Base-by-base conservation (phyloP, 1,284 basidiomycete genomes). In the Schizopora paradoxa region DNA sequence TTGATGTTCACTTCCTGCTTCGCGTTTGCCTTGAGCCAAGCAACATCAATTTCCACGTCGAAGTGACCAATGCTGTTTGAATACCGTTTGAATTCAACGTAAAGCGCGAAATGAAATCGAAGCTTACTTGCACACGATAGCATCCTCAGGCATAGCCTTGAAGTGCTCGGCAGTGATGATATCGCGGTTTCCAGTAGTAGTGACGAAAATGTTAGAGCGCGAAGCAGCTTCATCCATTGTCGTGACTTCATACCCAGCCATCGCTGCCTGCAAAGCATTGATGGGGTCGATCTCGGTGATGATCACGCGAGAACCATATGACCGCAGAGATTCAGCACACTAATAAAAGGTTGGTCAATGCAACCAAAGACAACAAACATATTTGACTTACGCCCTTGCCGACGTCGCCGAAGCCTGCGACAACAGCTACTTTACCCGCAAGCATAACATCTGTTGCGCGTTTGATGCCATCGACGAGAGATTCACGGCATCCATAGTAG, bases 371-470 rank as follows among this genome's bases (percentile, higher is more conserved):
- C 16, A 33, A 18, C 18, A 37, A 26, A 29, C 5, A 35, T 48
- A 21, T 34, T 49, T 36, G 7, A 79, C 86, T 61, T 72, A 92
- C 91, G 54, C 95, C 95, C 74, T 99, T 99, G 59, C 95, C 95
- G 61, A 99, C 95, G 63, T 99, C 95, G 76, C 95, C 95, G 69
- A 89, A 99, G 53, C 95, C 95, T 59, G 95, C 95, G 59, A 99
- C 95, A 56, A 99, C 90, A 51, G 94, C 94, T 57, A 98, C 91
- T 76, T 99, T 99, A 51, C 95, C 95, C 60, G 96, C 96, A 65
- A 99, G 84, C 95, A 99, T 99, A 67, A 99, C 92, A 69, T 99
- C 95, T 59, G 95, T 99, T 52, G 95, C 95, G 66, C 95, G 92
- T 82, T 99, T 99, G 77, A 99, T 98, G 64, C 95, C 95, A 67